Conservation (phyloP, 306 rosid genomes). For the Gynostemma pentaphyllum region DNA sequence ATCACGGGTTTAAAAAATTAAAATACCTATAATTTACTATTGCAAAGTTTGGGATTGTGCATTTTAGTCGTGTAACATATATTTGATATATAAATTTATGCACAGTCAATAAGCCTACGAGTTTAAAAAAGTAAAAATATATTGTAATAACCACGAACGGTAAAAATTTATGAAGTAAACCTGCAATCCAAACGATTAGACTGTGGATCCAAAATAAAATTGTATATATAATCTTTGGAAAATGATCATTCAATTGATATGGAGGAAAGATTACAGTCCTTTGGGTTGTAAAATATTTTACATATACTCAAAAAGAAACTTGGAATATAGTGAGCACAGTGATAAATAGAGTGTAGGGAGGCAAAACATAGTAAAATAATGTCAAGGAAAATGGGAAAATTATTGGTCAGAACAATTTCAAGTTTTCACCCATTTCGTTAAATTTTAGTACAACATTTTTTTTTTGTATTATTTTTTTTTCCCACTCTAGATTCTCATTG, state of each 20-base stretch:
- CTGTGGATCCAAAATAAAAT: too few relatives aligned
- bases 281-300: background rate
- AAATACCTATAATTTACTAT: too few relatives aligned
- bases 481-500: conserved; percentile 2
- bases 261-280: background rate
- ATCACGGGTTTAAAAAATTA: too few relatives aligned
- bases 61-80: too few relatives aligned
- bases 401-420: background rate
- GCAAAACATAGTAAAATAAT: background rate
- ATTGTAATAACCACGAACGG: too few relatives aligned
- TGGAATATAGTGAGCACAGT: background rate
- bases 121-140: too few relatives aligned
- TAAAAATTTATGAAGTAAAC: too few relatives aligned
- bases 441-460: background rate
- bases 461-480: background rate
- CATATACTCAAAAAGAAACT: background rate
- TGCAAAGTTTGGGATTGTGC: too few relatives aligned
- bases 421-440: background rate
- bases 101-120: too few relatives aligned
- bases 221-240: conserved; percentile 7
- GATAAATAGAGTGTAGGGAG: background rate
- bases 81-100: too few relatives aligned
- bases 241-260: conserved; percentile 8
- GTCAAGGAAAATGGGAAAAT: background rate
- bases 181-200: too few relatives aligned